Conservation (phyloP, 306 rosid species). For the Ochetophila trinervis region DNA sequence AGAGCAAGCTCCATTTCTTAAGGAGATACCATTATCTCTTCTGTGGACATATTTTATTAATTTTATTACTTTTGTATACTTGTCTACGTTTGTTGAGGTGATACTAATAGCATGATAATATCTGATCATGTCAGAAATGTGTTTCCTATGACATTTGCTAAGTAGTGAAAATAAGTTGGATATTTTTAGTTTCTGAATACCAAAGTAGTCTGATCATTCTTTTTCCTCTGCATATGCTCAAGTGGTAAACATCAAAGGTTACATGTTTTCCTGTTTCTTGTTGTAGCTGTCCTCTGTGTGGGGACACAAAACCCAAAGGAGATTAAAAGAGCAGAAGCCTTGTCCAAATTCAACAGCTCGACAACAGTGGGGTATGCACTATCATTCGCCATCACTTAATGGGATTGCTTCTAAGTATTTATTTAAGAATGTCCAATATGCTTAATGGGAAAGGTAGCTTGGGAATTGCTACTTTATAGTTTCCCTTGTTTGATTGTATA, state of each 20-base stretch:
- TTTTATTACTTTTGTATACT: too few relatives aligned
- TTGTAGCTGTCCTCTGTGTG: constrained; percentile 80
- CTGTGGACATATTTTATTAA: too few relatives aligned
- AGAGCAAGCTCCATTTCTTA: too few relatives aligned
- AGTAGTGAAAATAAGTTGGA: not conserved
- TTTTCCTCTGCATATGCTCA: not conserved
- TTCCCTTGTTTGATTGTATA: not conserved
- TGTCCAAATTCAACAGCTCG: constrained; percentile 64
- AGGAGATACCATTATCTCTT: too few relatives aligned
- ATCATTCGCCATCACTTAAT: not conserved
- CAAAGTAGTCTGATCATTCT: not conserved
- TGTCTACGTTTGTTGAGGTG: not conserved
- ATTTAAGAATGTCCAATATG: not conserved
- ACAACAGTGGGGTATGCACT: constrained; percentile 54
- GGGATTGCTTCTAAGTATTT: not conserved
- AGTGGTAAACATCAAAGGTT: not conserved
- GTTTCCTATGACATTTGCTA: not conserved
- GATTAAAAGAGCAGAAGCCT: constrained; percentile 73
- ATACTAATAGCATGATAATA: not conserved
- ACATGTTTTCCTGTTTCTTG: constrained; percentile 9
- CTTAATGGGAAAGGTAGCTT: not conserved
- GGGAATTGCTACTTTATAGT: not conserved
- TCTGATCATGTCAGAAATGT: not conserved
- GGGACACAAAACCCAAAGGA: constrained; percentile 63
- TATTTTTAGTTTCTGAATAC: not conserved